Conservation (phyloP, 768 basidiomycete genomes). For the Hysterangium stoloniferum region DNA sequence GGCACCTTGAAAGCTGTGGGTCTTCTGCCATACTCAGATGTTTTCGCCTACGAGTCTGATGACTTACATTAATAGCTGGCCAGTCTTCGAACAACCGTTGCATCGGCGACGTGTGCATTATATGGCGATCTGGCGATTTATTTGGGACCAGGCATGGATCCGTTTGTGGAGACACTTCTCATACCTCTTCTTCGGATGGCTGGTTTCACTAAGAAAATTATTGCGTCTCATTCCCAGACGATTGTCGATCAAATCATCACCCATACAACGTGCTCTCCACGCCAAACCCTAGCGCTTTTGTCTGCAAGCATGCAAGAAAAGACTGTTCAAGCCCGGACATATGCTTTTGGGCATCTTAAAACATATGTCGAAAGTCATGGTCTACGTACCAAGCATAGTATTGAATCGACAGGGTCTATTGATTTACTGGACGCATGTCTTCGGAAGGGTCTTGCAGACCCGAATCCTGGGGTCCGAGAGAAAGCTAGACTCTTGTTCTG, state of each 20-base stretch:
- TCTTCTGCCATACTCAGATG: slow-evolving; percentile 9
- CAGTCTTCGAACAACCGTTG: slow-evolving; percentile 88
- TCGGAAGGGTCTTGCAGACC: slow-evolving; percentile 65
- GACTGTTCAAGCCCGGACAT: slow-evolving; percentile 64
- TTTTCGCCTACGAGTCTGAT: slow-evolving; percentile 6
- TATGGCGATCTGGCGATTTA: slow-evolving; percentile 65
- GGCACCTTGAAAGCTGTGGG: slow-evolving; percentile 80
- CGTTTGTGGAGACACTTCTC: slow-evolving; percentile 68
- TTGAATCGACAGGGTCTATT: slow-evolving; percentile 61
- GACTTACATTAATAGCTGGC: slow-evolving; percentile 44
- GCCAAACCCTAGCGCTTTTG: slow-evolving; percentile 59
- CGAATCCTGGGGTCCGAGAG: slow-evolving; percentile 75
- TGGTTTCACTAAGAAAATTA: slow-evolving; percentile 87
- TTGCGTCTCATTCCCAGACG: slow-evolving; percentile 77
- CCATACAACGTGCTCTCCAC: slow-evolving; percentile 63
- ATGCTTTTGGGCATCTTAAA: slow-evolving; percentile 61
- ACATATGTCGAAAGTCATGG: slow-evolving; percentile 71
- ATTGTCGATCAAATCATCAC: slow-evolving; percentile 60
- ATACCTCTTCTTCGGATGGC: slow-evolving; percentile 80
- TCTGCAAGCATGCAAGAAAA: slow-evolving; percentile 72
- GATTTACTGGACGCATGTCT: slow-evolving; percentile 70
- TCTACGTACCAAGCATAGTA: slow-evolving; percentile 46
- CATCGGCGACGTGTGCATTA: slow-evolving; percentile 67
- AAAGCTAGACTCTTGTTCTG: slow-evolving; percentile 68
- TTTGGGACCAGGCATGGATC: slow-evolving; percentile 66